phyloP scores from a whole-genome alignment of 805 yeast genomes.

The Saccharomycopsis capsularis region DNA sequence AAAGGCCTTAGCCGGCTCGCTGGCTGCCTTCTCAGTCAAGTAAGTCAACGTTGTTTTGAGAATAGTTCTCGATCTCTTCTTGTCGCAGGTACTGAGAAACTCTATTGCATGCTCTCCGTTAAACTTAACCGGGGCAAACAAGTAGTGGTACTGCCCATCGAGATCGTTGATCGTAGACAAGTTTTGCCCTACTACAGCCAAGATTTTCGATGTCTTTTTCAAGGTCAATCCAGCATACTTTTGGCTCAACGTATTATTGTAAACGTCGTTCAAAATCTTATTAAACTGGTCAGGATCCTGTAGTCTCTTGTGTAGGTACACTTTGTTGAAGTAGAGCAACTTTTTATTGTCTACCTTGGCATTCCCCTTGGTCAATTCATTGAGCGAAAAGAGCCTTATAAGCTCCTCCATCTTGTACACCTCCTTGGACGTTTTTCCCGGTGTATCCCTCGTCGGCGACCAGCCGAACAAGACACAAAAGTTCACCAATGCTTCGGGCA shows the following conservation, averaged over 20 bases:
- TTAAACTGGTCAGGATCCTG: slow-evolving; percentile 28
- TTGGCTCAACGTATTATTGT: slow-evolving; percentile 23
- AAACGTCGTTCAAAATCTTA: slow-evolving; percentile 31
- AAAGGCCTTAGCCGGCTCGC: not conserved
- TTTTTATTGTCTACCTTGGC: slow-evolving; percentile 84
- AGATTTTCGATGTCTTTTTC: slow-evolving; percentile 33
- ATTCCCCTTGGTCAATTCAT: slow-evolving; percentile 83
- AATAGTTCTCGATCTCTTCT: not conserved
- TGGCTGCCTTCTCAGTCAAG: not conserved
- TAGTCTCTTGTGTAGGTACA: slow-evolving; percentile 46
- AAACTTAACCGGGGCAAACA: slow-evolving; percentile 30
- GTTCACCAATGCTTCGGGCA: slow-evolving; percentile 84
- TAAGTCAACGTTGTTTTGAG: not conserved
- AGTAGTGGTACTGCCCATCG: slow-evolving; percentile 38
- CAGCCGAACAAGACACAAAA: slow-evolving; percentile 91
- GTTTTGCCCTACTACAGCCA: slow-evolving; percentile 41
- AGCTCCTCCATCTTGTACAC: slow-evolving; percentile 46
- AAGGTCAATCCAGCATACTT: slow-evolving; percentile 23
- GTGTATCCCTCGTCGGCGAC: slow-evolving; percentile 63
- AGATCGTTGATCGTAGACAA: slow-evolving; percentile 52
- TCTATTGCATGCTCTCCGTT: slow-evolving; percentile 13
- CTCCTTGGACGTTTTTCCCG: slow-evolving; percentile 46
- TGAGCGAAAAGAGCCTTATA: slow-evolving; percentile 49
- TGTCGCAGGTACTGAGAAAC: not conserved
- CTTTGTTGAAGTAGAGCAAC: slow-evolving; percentile 69